These are phyloP conservation scores for Coemansia asiatica DNA, from an alignment of 192 early-diverging fungal genomes.

Conservation along the genomic window DNA sequence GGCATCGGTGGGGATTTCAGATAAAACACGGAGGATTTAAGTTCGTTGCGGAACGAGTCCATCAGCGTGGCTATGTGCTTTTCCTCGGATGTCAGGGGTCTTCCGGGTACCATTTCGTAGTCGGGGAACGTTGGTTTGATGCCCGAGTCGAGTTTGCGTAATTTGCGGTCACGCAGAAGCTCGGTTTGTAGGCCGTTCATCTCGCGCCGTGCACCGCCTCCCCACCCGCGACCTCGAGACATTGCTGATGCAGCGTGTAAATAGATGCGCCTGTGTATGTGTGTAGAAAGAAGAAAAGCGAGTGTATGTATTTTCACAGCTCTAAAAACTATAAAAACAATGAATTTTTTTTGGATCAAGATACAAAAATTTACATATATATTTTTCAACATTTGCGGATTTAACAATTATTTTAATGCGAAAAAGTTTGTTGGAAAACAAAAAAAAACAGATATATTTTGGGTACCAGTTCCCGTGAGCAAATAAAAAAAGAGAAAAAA, in stretches of 20 bases:
- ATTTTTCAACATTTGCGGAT: no score
- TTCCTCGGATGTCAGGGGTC: conserved; percentile 34
- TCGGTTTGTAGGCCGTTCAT: conserved; percentile 52
- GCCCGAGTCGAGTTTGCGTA: conserved; percentile 14
- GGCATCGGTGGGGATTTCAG: conserved; percentile 39
- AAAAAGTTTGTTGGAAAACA: not conserved
- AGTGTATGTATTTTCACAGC: no score
- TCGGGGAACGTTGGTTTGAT: conserved; percentile 22
- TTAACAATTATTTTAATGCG: no score
- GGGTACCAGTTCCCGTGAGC: not conserved
- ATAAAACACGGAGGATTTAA: conserved; percentile 40
- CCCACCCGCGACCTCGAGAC: conserved; percentile 46
- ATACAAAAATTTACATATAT: no score
- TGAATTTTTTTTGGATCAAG: no score
- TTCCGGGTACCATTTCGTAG: conserved; percentile 20
- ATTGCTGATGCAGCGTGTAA: conserved; percentile 6
- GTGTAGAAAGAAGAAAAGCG: not conserved
- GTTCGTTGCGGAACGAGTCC: conserved; percentile 21
- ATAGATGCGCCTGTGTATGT: no score
- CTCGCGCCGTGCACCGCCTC: conserved; percentile 30
- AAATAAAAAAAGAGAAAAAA: not conserved
- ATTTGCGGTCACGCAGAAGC: conserved; percentile 27
- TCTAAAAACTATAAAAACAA: no score
- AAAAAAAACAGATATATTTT: not conserved
- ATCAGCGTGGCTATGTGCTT: conserved; percentile 28